Evolutionary conservation across 148 eudicot species (phyloP).

Genomic region (Silene latifolia): DNA sequence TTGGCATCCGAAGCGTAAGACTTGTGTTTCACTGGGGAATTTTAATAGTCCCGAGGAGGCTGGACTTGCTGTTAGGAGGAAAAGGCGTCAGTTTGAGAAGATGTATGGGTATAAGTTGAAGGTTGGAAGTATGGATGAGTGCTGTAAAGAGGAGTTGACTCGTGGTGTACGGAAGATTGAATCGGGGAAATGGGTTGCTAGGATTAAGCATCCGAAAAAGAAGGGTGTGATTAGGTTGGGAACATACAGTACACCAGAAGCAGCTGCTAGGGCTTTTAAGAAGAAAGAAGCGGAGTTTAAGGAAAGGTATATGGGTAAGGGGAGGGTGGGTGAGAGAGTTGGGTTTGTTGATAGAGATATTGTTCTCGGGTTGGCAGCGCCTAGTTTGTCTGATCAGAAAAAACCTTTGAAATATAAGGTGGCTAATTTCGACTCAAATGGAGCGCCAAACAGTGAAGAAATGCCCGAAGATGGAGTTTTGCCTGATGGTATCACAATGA

Average conservation of each 20-base stretch:
- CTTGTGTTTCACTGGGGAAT: slow-evolving; percentile 12
- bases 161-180: slow-evolving; percentile 1
- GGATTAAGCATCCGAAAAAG: slow-evolving; percentile 25
- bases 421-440: slow-evolving; percentile 9
- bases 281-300: slow-evolving; percentile 21
- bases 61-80: slow-evolving; percentile 23
- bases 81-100: slow-evolving; percentile 21
- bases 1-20: slow-evolving; percentile 24
- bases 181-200: not conserved
- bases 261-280: slow-evolving; percentile 23
- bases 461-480: slow-evolving; percentile 3
- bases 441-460: slow-evolving; percentile 9
- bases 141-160: slow-evolving; percentile 1
- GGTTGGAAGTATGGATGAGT: not conserved
- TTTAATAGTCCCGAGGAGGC: slow-evolving; percentile 16
- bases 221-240: slow-evolving; percentile 29
- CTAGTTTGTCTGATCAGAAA: not conserved
- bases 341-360: slow-evolving; percentile 16
- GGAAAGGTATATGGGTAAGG: slow-evolving; percentile 8
- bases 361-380: slow-evolving; percentile 26
- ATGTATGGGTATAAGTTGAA: slow-evolving; percentile 11
- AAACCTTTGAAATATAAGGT: slow-evolving; percentile 4
- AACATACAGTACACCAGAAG: slow-evolving; percentile 14
- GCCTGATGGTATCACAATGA: slow-evolving; percentile 21
- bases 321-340: not conserved